A percentile compares a stretch with the other conserved stretches of the same genome.
These are phyloP conservation scores for Peronospora farinosa DNA, from an alignment of 352 stramenopile genomes.

Conservation along the genomic window DNA sequence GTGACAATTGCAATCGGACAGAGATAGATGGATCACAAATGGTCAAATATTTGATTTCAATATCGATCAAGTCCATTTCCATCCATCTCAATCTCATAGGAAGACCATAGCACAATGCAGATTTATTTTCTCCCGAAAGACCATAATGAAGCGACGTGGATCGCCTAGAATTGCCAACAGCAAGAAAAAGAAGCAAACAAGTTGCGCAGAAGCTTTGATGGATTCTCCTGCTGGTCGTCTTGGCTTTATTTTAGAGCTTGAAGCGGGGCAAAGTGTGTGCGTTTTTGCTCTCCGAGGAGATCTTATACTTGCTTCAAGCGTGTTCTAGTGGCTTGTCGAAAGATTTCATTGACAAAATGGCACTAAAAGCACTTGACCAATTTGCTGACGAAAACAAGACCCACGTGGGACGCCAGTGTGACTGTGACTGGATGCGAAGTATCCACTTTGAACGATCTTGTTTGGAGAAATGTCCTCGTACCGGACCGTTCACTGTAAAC, in stretches of 20 bases:
- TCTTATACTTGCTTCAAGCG: slow-evolving; percentile 1
- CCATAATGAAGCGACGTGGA: neutral
- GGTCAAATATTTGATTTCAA: too few species aligned
- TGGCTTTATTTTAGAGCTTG: slow-evolving; percentile 8
- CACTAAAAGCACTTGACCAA: slow-evolving; percentile 2
- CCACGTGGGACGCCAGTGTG: slow-evolving; percentile 7
- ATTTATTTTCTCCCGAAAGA: neutral
- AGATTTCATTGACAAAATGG: neutral
- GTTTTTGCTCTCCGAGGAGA: slow-evolving; percentile 1
- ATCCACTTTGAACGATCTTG: slow-evolving; percentile 5
- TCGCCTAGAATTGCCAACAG: neutral
- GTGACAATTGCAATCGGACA: neutral
- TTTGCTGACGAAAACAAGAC: slow-evolving; percentile 8
- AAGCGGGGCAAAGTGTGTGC: neutral
- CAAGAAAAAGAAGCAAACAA: neutral
- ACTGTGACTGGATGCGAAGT: slow-evolving; percentile 17
- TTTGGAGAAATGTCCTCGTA: neutral
- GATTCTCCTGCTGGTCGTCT: slow-evolving; percentile 1
- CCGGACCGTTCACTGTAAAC: neutral
- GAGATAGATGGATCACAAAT: too few species aligned
- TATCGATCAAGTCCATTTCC: neutral
- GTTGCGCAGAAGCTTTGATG: neutral
- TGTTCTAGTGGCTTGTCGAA: neutral
- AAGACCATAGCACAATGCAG: neutral
- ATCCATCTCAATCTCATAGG: neutral